Evolutionary conservation across 352 stramenopile genomes (phyloP).

Genomic region (Phytophthora rubi): DNA sequence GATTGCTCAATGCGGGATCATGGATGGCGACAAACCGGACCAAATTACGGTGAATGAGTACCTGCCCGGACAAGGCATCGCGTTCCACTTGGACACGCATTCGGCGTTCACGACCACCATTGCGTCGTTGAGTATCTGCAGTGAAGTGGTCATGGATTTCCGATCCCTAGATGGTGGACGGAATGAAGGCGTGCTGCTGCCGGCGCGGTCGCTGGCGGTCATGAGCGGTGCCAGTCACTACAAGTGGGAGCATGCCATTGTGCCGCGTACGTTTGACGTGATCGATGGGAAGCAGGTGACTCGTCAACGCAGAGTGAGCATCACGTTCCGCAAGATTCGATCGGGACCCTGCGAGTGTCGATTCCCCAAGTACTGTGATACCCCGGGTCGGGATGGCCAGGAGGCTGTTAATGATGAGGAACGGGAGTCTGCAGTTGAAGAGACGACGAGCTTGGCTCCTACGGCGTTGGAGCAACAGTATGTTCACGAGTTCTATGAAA

Average conservation of each 20-base stretch:
- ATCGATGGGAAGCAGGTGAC: constrained; percentile 76
- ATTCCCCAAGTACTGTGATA: constrained; percentile 79
- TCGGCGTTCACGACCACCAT: constrained; percentile 88
- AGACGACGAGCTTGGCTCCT: constrained; percentile 38
- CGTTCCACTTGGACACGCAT: constrained; percentile 89
- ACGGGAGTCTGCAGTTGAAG: constrained; percentile 4
- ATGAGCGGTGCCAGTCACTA: constrained; percentile 88
- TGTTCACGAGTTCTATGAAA: constrained; percentile 90
- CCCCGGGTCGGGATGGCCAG: constrained; percentile 23
- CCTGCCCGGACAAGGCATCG: constrained; percentile 87
- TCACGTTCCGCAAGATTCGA: constrained; percentile 90
- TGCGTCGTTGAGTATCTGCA: constrained; percentile 76
- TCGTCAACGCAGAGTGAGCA: constrained; percentile 74
- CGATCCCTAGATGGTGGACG: constrained; percentile 60
- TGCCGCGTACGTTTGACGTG: constrained; percentile 83
- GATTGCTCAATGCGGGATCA: constrained; percentile 58
- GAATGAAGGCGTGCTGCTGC: constrained; percentile 69
- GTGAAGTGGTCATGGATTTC: constrained; percentile 89
- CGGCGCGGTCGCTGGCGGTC: constrained; percentile 78
- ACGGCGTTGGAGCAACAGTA: constrained; percentile 82
- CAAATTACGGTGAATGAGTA: constrained; percentile 93
- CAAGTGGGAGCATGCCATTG: constrained; percentile 90
- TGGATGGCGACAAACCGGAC: constrained; percentile 63
- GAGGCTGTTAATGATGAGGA: constrained; percentile 8
- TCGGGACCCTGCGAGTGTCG: constrained; percentile 68